Conservation (phyloP, 139 green algal species). For the Chlamydomonas sp. region DNA sequence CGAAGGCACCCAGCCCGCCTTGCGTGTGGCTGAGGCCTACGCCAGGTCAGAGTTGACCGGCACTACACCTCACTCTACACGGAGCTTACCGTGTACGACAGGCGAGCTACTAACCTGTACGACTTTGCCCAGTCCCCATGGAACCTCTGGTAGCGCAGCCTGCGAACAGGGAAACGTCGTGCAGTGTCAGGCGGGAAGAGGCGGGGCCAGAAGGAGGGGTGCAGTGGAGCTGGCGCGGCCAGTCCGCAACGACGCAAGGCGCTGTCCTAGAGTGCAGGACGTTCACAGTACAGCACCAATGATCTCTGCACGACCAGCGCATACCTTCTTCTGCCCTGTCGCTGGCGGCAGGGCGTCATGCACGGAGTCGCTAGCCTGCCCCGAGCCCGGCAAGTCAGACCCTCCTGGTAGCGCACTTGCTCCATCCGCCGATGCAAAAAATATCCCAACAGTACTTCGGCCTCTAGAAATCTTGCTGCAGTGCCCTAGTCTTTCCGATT, state of each 20-base stretch:
- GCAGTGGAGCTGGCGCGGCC: background rate
- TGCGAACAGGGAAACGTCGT: background rate
- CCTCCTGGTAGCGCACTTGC: background rate
- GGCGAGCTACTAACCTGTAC: slow-evolving; percentile 37
- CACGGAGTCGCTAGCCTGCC: too few species aligned
- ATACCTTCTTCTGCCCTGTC: background rate
- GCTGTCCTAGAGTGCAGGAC: background rate
- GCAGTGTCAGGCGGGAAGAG: background rate
- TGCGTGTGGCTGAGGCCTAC: too few species aligned
- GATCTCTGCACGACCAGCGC: background rate
- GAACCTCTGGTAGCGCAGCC: slow-evolving; percentile 12
- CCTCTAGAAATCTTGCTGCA: background rate
- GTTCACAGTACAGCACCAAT: background rate
- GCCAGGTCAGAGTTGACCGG: too few species aligned
- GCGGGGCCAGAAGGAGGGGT: background rate
- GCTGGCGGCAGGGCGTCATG: too few species aligned
- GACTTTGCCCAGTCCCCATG: slow-evolving; percentile 46
- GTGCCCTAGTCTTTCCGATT: background rate
- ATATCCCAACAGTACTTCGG: background rate
- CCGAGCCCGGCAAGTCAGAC: too few species aligned
- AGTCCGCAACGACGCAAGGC: background rate
- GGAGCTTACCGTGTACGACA: background rate
- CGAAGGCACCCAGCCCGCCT: too few species aligned
- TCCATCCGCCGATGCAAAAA: background rate
- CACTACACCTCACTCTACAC: too few species aligned